Base-by-base conservation (phyloP, 2,329 filamentous ascomycete genomes). In the Trichophyton schoenleinii region DNA sequence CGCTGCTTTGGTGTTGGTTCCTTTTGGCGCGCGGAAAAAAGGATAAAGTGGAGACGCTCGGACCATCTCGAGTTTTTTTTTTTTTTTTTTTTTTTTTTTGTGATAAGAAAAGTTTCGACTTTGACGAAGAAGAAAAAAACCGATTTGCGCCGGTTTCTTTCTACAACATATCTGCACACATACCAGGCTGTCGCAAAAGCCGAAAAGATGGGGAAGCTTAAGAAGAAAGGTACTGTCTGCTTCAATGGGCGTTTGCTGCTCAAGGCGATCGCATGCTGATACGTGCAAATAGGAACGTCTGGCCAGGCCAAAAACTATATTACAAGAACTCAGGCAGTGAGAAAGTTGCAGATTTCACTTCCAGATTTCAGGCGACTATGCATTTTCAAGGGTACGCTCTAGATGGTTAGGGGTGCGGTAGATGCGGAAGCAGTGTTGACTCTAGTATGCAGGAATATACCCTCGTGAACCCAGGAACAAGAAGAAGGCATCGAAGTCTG, bases 271-370 rank as follows among this genome's bases (percentile, higher is more conserved):
- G 25, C 31, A 41, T 31, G 20, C 38, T 42, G n/a, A 42, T 31
- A 60, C 66, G 71, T 46, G 63, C 44, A 58, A 59, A 11, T 67
- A 87, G 85, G 91, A 72, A 85, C 88, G 74, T 82, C 91, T 73
- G 94, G 94, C 75, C 87, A 90, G 75, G 91, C 91, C 79, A 96
- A 94, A 79, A 99, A 99, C 83, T 99, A 92, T 80, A 91, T 99
- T 69, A 99, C 94, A 62, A 84, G 94, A 75, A 96, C 92, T 48
- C 91, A 96, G 79, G 94, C 94, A 53, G 90, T 99, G 70, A 90
- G 91, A 76, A 99, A 97, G 80, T 86, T 99, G 65, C 94, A 99
- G 78, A 88, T 99, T 76, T 96, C 89, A 71, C 84, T 99, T 61
- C 91, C 91, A 67, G 94, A 99, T 78, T 99, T 99, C 79, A 87